Percentiles rank a stretch among this genome's conserved stretches.
Conservation (phyloP, 2,329 filamentous ascomycete genomes). For the Epichloe gansuensis region DNA sequence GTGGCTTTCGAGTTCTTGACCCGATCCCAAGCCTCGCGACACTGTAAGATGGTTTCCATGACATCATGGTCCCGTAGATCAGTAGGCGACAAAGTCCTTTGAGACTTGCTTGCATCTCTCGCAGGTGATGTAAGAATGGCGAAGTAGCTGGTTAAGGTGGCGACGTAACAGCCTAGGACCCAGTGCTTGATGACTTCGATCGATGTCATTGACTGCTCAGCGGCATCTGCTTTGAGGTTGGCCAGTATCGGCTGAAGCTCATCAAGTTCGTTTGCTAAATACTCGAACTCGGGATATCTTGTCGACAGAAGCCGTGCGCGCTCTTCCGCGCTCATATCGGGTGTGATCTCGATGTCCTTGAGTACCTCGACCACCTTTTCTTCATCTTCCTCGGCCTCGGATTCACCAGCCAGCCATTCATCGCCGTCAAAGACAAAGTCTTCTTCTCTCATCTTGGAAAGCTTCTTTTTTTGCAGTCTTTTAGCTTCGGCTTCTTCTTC, state of each 20-base stretch:
- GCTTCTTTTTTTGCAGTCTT: slow-evolving; percentile 78
- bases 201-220: slow-evolving; percentile 36
- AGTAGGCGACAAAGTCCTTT: slow-evolving; percentile 55
- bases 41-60: slow-evolving; percentile 73
- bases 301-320: slow-evolving; percentile 60
- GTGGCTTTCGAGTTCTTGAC: slow-evolving; percentile 51
- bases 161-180: slow-evolving; percentile 74
- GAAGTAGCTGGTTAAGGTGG: slow-evolving; percentile 84
- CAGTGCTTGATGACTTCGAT: slow-evolving; percentile 62
- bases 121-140: slow-evolving; percentile 76
- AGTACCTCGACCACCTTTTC: slow-evolving; percentile 75
- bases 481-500: slow-evolving; percentile 89
- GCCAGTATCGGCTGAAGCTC: slow-evolving; percentile 55
- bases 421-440: slow-evolving; percentile 89
- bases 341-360: slow-evolving; percentile 68
- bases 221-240: slow-evolving; percentile 43
- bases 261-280: slow-evolving; percentile 67
- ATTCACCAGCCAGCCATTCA: slow-evolving; percentile 59
- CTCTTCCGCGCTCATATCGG: slow-evolving; percentile 65
- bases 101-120: slow-evolving; percentile 39
- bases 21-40: slow-evolving; percentile 66
- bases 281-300: slow-evolving; percentile 86
- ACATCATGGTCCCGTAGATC: slow-evolving; percentile 81
- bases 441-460: slow-evolving; percentile 76
- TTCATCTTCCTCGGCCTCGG: slow-evolving; percentile 35